Evolutionary conservation across 192 early-diverging fungal genomes (phyloP), one percentile per base, ranked within the genome.

Genomic region (Dissophora globulifera): DNA sequence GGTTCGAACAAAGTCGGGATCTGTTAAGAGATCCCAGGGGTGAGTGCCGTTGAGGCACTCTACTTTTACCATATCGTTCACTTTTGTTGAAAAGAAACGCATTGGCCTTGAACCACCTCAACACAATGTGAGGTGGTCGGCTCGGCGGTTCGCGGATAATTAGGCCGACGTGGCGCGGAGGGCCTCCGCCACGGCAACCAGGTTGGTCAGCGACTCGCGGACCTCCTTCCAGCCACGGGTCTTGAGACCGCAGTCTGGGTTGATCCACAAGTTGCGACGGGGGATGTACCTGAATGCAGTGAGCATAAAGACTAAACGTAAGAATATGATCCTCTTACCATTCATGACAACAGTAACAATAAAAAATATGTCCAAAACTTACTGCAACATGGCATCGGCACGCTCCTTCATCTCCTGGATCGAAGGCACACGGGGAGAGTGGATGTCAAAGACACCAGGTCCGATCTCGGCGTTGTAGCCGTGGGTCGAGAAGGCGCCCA

Each of bases 231-330:
- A 98, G 43, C 92, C 93, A 79, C 97, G 91, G 42, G 97, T 95
- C 89, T 98, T 93, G 58, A 99, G 87, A 54, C 97, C 97, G 79
- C 97, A 99, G 83, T 99, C 97, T 27, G 97, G 97, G 89, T 98
- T 98, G 66, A 94, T 89, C 96, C 96, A 98, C 19, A 97, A 79
- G 55, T 92, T 85, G 40, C 92, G 83, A 25, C 83, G 76, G 25
- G 92, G 85, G 25, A 99, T 82, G 85, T 95, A 94, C 84, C 91
- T 89, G 31, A 29, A 15, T n/a, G 20, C 17, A 19, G 49, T n/a
- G n/a, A n/a, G n/a, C n/a, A n/a, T n/a, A n/a, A n/a, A n/a, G n/a
- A n/a, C n/a, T n/a, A n/a, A n/a, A n/a, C n/a, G n/a, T n/a, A n/a
- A n/a, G n/a, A n/a, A n/a, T n/a, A n/a, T n/a, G n/a, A n/a, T n/a